Conservation (phyloP, 2,329 filamentous ascomycete species). For the Penicillium sp. region DNA sequence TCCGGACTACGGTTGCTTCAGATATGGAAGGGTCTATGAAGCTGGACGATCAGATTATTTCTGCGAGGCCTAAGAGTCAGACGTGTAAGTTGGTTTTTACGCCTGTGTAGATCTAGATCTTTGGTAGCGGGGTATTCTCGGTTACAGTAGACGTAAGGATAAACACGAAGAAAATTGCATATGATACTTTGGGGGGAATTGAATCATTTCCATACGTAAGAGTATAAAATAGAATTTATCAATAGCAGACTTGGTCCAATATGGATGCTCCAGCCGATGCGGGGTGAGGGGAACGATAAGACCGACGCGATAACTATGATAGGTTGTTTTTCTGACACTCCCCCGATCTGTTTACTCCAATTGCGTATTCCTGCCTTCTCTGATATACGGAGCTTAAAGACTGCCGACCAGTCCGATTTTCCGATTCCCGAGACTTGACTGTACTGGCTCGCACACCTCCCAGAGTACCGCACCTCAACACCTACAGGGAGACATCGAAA, state of each 20-base stretch:
- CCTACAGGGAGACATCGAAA: neutral
- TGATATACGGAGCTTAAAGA: neutral
- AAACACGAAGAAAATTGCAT: neutral
- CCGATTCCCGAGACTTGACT: neutral
- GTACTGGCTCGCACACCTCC: neutral
- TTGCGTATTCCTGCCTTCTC: neutral
- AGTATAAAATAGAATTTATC: neutral
- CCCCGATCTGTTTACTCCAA: no score
- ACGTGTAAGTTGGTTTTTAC: conserved; percentile 53
- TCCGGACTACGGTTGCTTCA: conserved; percentile 52
- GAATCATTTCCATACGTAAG: neutral
- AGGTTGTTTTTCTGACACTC: neutral
- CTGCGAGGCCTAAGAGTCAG: conserved; percentile 61
- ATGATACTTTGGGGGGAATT: no score
- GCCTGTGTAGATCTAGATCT: neutral
- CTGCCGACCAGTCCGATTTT: neutral
- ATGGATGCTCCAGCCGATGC: conserved; percentile 12
- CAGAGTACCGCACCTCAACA: neutral
- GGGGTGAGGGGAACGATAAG: conserved; percentile 24
- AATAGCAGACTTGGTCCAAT: neutral
- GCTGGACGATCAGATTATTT: conserved; percentile 68
- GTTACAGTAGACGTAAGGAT: neutral
- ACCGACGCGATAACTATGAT: neutral
- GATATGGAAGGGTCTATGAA: conserved; percentile 61
- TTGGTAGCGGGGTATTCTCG: neutral